phyloP scores from a whole-genome alignment of 257 asterid genomes.

The Marsdenia floribunda region DNA sequence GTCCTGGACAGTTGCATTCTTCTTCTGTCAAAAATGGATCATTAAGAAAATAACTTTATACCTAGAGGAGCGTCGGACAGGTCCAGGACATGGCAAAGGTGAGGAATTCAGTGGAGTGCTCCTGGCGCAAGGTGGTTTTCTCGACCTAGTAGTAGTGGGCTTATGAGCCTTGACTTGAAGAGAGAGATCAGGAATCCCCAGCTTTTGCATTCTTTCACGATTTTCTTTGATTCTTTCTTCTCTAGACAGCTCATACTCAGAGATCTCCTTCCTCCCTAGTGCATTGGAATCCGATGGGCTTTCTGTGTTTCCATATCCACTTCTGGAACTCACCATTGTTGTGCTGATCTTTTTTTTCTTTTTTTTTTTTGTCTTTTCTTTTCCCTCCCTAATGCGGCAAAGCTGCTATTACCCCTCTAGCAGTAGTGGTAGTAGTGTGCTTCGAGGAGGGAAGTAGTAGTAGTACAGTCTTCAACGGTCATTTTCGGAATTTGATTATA shows the following conservation, averaged over 20 bases:
- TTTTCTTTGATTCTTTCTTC: constrained; percentile 77
- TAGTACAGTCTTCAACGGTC: constrained; percentile 39
- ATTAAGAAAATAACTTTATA: constrained; percentile 18
- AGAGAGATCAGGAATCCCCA: constrained; percentile 71
- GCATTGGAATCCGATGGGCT: constrained; percentile 1
- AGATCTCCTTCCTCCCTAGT: constrained; percentile 8
- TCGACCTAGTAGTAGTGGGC: constrained; percentile 26
- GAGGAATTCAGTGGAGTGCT: constrained; percentile 28
- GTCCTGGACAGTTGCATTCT: neutral
- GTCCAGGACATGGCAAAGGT: constrained; percentile 43
- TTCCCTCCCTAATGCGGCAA: neutral
- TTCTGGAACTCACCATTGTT: constrained; percentile 10
- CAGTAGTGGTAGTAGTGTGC: neutral
- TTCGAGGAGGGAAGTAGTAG: neutral
- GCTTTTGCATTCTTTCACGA: constrained; percentile 75
- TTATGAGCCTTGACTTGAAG: constrained; percentile 47
- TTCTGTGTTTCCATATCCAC: neutral
- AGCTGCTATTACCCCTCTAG: neutral
- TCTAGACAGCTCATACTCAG: constrained; percentile 64
- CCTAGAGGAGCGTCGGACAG: constrained; percentile 91
- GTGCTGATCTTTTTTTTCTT: neutral
- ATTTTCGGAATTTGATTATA: constrained; percentile 11
- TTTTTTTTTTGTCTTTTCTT: no score
- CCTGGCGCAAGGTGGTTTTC: constrained; percentile 13
- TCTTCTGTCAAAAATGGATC: neutral